Evolutionary conservation across 139 green algal species (phyloP).

Genomic region (Ostreobium quekettii): DNA sequence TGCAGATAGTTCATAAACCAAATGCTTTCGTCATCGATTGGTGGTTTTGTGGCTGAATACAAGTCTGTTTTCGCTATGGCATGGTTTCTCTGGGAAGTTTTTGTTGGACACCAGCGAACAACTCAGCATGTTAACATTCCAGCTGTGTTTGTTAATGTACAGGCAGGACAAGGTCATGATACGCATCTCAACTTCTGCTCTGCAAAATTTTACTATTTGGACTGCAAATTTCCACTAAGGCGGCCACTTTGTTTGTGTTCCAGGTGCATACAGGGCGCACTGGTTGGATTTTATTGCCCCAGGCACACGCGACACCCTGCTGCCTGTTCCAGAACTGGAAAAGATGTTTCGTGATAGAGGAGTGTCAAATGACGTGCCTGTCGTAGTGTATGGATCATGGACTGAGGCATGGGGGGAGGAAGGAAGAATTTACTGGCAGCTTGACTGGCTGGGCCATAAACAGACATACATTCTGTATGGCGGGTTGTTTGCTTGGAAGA

Average conservation of each 20-base stretch:
- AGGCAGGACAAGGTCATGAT: neutral
- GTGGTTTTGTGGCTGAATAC: too few relatives aligned
- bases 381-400: slow-evolving; percentile 15
- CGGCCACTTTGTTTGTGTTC: slow-evolving; percentile 2
- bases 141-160: neutral
- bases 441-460: slow-evolving; percentile 2
- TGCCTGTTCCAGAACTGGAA: slow-evolving; percentile 3
- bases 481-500: slow-evolving; percentile 1
- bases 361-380: slow-evolving; percentile 16
- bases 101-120: too few relatives aligned
- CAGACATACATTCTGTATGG: slow-evolving; percentile 10
- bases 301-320: neutral
- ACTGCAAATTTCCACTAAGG: neutral
- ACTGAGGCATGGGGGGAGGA: slow-evolving; percentile 16
- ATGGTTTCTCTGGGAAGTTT: too few relatives aligned
- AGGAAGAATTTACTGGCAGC: slow-evolving; percentile 18
- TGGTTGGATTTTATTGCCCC: slow-evolving; percentile 1
- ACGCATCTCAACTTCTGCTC: neutral
- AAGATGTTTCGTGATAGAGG: slow-evolving; percentile 4
- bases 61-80: too few relatives aligned
- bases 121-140: too few relatives aligned
- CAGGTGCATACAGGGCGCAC: neutral
- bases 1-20: too few relatives aligned
- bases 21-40: too few relatives aligned
- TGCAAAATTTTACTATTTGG: neutral